Conservation (phyloP, 345 rosid genomes). For the thale cress (Arabidopsis thaliana) region DNA sequence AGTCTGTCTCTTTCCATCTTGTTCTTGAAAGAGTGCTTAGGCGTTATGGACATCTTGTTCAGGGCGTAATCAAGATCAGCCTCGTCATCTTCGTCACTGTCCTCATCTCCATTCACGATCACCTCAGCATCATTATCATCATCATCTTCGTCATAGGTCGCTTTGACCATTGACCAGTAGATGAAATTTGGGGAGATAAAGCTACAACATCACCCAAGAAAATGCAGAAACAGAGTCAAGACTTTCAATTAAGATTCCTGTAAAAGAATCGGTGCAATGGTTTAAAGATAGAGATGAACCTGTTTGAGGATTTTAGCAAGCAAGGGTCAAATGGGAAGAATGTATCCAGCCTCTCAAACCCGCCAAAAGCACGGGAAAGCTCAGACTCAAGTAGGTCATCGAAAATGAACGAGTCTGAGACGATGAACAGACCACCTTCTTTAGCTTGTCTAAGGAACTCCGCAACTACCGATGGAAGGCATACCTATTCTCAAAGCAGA, state of each 20-base stretch:
- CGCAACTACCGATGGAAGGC: constrained; percentile 76
- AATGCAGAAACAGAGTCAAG: constrained; percentile 1
- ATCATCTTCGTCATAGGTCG: constrained; percentile 53
- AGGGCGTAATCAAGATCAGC: constrained; percentile 55
- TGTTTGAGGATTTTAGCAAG: constrained; percentile 69
- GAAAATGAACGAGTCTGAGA: constrained; percentile 57
- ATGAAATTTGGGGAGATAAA: constrained; percentile 62
- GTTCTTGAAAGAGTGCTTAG: constrained; percentile 52
- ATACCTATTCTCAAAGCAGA: constrained; percentile 56
- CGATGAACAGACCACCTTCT: constrained; percentile 65
- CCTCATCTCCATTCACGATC: constrained; percentile 48
- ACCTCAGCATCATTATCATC: constrained; percentile 51
- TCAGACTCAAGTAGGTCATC: constrained; percentile 66
- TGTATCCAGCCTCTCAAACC: constrained; percentile 81
- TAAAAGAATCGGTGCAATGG: not conserved
- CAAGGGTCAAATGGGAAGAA: constrained; percentile 97
- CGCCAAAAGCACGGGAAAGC: constrained; percentile 75
- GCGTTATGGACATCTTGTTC: constrained; percentile 86
- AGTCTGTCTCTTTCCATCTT: constrained; percentile 48
- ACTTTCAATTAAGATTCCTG: not conserved
- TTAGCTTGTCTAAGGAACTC: constrained; percentile 89
- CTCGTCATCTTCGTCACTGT: constrained; percentile 48
- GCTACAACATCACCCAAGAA: constrained; percentile 40
- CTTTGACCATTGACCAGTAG: constrained; percentile 74
- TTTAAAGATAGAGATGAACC: constrained; percentile 45